Base-by-base conservation (phyloP, 164 flowering plant species). In the Kingdonia uniflora region DNA sequence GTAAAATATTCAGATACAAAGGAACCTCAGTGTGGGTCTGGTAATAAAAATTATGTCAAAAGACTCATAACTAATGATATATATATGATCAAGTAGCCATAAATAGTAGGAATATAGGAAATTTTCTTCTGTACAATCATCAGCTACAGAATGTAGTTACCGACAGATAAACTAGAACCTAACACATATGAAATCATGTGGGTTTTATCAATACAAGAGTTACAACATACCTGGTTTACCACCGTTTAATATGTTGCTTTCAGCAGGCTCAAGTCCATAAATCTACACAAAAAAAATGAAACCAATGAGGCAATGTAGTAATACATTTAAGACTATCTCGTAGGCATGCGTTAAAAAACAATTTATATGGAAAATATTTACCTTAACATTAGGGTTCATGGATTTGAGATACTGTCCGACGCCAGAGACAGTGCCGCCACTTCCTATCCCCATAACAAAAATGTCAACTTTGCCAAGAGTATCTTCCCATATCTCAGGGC, bases 401-500 rank as follows among this genome's bases (percentile, higher is more conserved):
- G 92, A 82, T 64, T 92, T 92, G 17, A 89, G 85, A 66, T 86
- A 94, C 29, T 65, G 77, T 19, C 99, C 99, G 20, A 86, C 96
- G 8, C 99, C 96, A 45, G 95, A 67, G 23, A 94, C 95, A 4
- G 99, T 89, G 26, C 99, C 99, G 42, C 96, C 96, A 60, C 97
- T 94, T 42, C 99, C 95, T 15, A 94, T 84, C 63, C 97, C 99
- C 97, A 89, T 89, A 6, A 94, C 73, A 64, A 94, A 94, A 16
- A 94, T 89, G 64, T 94, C 96, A 55, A 94, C 92, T 58, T 84
- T 67, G 35, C 97, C 99, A 48, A 69, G 63, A 0, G 97, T 86
- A 45, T 84, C 99, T 57, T 89, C 86, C 97, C 99, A 94, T 64
- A 89, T 86, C 61, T 94, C 97, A 42, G 97, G 99, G 16, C 99